phyloP scores from a whole-genome alignment of 75 land plant genomes.

The Azolla pinnata region DNA sequence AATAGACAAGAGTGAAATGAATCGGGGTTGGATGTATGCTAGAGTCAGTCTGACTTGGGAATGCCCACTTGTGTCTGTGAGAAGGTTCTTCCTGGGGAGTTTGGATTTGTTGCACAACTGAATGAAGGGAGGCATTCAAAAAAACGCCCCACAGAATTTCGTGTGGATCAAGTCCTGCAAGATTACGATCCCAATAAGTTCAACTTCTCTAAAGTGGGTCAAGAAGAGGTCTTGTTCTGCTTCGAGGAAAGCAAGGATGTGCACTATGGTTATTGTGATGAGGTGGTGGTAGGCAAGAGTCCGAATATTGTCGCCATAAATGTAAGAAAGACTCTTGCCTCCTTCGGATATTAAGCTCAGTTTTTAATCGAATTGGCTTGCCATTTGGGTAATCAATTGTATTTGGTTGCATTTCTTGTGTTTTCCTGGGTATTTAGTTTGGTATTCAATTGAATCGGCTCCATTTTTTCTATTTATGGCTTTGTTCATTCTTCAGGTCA shows the following conservation, averaged over 20 bases:
- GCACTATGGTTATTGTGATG: conserved; percentile 17
- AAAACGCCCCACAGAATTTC: conserved; percentile 93
- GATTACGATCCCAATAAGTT: conserved; percentile 86
- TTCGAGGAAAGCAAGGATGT: conserved; percentile 52
- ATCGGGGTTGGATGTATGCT: neutral
- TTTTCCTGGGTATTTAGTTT: neutral
- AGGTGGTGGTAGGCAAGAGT: conserved; percentile 39
- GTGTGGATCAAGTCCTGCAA: conserved; percentile 85
- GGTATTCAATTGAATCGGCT: too few species aligned
- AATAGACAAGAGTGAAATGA: too few species aligned
- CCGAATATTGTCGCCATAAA: conserved; percentile 82
- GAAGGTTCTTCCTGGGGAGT: conserved; percentile 76
- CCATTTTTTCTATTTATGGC: too few species aligned
- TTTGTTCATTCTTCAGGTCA: conserved; percentile 66
- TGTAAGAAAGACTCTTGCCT: conserved; percentile 35
- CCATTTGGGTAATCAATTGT: too few species aligned
- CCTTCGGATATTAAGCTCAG: too few species aligned
- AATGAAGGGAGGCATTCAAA: conserved; percentile 91
- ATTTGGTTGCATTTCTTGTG: neutral
- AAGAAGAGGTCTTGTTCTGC: conserved; percentile 83
- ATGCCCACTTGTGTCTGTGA: neutral
- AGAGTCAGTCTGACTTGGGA: neutral
- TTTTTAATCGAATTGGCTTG: too few species aligned
- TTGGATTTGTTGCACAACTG: conserved; percentile 87
- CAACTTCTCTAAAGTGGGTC: conserved; percentile 93